Conservation (phyloP, 148 eudicot genomes). For the Rheum nobile region DNA sequence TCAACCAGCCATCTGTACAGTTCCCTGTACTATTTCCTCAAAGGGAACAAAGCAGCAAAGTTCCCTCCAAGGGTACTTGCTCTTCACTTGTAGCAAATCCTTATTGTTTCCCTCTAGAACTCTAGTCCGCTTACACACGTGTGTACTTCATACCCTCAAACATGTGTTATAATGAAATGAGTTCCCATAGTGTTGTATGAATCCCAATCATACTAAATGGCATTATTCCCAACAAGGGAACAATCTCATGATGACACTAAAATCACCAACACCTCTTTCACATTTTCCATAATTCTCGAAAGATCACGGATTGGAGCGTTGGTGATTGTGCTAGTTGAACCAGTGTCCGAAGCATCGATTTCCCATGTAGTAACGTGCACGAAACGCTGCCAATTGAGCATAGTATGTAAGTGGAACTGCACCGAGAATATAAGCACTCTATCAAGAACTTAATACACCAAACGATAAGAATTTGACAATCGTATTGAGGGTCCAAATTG, state of each 20-base stretch:
- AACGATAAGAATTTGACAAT: not conserved
- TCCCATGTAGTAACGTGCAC: conserved; percentile 15
- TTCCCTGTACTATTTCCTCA: no score
- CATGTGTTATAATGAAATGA: no score
- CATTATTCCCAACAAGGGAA: no score
- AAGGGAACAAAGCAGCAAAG: no score
- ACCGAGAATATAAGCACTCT: not conserved
- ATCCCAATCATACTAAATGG: no score
- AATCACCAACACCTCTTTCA: conserved; percentile 57
- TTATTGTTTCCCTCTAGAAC: no score
- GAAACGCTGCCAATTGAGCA: conserved; percentile 92
- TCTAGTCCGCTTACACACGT: no score
- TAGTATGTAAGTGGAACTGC: conserved; percentile 89
- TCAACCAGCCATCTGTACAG: no score
- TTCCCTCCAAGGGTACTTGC: no score
- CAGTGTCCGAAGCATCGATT: conserved; percentile 38
- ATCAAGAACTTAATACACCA: not conserved
- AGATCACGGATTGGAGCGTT: conserved; percentile 69
- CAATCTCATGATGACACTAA: not conserved
- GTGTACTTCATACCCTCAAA: no score
- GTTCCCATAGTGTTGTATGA: no score
- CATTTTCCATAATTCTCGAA: conserved; percentile 57
- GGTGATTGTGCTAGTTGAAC: conserved; percentile 64
- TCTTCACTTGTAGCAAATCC: no score
- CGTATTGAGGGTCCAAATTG: not conserved